Evolutionary conservation across 257 asterid species (phyloP).

Genomic region (Anisodus tanguticus): DNA sequence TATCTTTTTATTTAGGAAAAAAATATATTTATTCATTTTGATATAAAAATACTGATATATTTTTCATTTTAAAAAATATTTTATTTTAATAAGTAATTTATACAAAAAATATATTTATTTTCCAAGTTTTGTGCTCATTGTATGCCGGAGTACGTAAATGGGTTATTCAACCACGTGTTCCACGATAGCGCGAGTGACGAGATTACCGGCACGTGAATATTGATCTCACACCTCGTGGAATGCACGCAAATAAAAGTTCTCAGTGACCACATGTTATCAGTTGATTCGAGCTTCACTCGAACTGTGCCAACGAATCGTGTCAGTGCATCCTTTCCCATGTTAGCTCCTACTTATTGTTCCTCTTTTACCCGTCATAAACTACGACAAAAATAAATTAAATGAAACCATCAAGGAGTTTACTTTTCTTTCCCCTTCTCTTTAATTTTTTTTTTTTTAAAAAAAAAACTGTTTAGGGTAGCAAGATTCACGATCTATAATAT

Average conservation of each 20-base stretch:
- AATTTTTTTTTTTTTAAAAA: neutral
- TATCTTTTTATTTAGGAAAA: too few species aligned
- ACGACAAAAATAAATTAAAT: neutral
- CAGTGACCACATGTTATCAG: neutral
- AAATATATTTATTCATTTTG: too few species aligned
- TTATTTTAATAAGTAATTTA: too few species aligned
- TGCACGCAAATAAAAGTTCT: neutral
- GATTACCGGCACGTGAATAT: neutral
- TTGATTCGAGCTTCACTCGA: neutral
- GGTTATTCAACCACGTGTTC: neutral
- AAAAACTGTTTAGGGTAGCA: neutral
- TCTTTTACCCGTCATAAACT: too few species aligned
- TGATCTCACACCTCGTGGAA: neutral
- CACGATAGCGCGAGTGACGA: neutral
- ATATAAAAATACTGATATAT: too few species aligned
- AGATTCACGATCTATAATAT: neutral
- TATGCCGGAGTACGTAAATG: too few species aligned
- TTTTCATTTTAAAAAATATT: too few species aligned
- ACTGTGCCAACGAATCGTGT: neutral
- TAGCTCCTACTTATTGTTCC: neutral
- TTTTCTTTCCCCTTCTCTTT: neutral
- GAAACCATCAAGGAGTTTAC: neutral
- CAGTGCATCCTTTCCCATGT: neutral
- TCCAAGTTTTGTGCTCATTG: too few species aligned
- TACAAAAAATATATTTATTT: too few species aligned